phyloP scores from a whole-genome alignment of 257 asterid genomes.

The Solanum dulcamara region DNA sequence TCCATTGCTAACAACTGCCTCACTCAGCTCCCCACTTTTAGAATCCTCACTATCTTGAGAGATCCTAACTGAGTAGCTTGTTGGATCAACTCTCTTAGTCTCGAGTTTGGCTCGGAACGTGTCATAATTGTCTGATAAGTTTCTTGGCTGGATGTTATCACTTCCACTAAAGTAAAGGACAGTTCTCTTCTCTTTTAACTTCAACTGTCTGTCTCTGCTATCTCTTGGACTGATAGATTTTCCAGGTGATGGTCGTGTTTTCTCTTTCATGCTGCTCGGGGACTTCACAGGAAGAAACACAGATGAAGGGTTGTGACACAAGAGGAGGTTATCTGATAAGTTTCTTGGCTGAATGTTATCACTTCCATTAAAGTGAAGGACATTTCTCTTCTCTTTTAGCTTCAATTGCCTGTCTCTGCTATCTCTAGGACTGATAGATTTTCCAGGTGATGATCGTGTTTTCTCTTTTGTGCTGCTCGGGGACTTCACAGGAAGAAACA shows the following conservation, averaged over 20 bases:
- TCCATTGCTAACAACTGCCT: slow-evolving; percentile 37
- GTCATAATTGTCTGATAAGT: slow-evolving; percentile 16
- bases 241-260: slow-evolving; percentile 32
- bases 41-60: slow-evolving; percentile 69
- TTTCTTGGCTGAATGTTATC: slow-evolving; percentile 15
- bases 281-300: slow-evolving; percentile 88
- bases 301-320: slow-evolving; percentile 54
- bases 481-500: slow-evolving; percentile 84
- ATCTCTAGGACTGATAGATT: slow-evolving; percentile 30
- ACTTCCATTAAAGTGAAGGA: slow-evolving; percentile 46
- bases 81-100: slow-evolving; percentile 75
- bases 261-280: slow-evolving; percentile 50
- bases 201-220: slow-evolving; percentile 20
- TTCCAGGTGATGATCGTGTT: slow-evolving; percentile 32
- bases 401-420: slow-evolving; percentile 23
- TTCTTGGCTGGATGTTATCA: slow-evolving; percentile 16
- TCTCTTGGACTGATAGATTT: slow-evolving; percentile 31
- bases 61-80: slow-evolving; percentile 55
- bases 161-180: slow-evolving; percentile 55
- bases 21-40: slow-evolving; percentile 46
- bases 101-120: slow-evolving; percentile 34
- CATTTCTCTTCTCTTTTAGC: slow-evolving; percentile 35
- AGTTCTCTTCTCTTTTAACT: slow-evolving; percentile 33
- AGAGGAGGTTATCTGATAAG: slow-evolving; percentile 8
- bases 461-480: slow-evolving; percentile 52